phyloP scores from a whole-genome alignment of 139 green algal genomes.

The Pseudopediastrum boryanum region DNA sequence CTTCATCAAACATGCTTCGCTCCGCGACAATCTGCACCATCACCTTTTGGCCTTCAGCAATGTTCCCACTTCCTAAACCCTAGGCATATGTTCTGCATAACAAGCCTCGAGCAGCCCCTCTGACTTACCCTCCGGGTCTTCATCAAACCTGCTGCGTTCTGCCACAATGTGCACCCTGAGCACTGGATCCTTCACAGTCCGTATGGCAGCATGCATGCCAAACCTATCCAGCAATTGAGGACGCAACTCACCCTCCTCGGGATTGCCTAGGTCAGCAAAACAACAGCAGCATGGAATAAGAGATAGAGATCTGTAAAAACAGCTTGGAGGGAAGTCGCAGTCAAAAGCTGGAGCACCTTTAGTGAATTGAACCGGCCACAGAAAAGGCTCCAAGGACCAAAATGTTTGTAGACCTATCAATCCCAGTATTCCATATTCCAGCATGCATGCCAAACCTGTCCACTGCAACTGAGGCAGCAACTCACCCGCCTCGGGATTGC shows the following conservation, averaged over 20 bases:
- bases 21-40: slow-evolving; percentile 87
- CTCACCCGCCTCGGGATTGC: slow-evolving; percentile 86
- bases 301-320: no score
- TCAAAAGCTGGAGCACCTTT: no score
- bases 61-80: no score
- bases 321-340: no score
- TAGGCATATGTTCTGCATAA: no score
- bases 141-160: slow-evolving; percentile 85
- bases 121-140: slow-evolving; percentile 55
- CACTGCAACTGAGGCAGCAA: slow-evolving; percentile 94
- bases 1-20: slow-evolving; percentile 82
- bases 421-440: no score
- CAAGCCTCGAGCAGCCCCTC: no score
- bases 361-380: no score
- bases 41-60: no score
- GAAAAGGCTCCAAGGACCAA: no score
- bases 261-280: slow-evolving; percentile 60
- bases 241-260: slow-evolving; percentile 90
- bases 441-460: slow-evolving; percentile 90
- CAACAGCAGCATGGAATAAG: no score
- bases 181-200: slow-evolving; percentile 76
- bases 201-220: slow-evolving; percentile 79
- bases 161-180: slow-evolving; percentile 84
- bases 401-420: slow-evolving; percentile 71
- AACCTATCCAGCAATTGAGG: slow-evolving; percentile 96